Percentiles rank a stretch among this genome's conserved stretches.
These are phyloP conservation scores for Uronychia binucleata DNA, from an alignment of 73 alveolate species.

Conservation along the genomic window DNA sequence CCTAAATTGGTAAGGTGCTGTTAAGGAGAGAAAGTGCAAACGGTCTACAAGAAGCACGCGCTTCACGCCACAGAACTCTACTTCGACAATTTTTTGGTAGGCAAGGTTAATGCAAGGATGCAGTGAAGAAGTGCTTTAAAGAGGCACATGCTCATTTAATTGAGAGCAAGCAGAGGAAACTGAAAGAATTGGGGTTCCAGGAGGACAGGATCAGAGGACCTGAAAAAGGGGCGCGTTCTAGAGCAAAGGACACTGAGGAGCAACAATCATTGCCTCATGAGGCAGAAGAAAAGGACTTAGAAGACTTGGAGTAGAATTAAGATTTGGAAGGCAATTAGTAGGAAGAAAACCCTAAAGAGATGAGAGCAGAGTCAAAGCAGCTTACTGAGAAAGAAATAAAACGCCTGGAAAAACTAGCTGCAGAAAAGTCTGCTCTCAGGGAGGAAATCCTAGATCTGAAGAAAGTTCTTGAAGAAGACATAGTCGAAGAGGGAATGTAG, in stretches of 20 bases:
- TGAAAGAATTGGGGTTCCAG: neutral
- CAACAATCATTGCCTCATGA: neutral
- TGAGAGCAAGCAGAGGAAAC: neutral
- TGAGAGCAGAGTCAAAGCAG: neutral
- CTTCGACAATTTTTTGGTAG: neutral
- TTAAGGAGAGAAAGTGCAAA: neutral
- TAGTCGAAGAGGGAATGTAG: neutral
- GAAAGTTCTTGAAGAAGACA: neutral
- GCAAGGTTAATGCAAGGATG: neutral
- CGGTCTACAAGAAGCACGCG: neutral
- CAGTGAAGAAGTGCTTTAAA: neutral
- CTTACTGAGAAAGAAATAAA: neutral
- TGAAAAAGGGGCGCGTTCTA: neutral
- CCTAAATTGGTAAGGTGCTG: neutral
- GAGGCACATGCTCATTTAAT: neutral
- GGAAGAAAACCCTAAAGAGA: neutral
- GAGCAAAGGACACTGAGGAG: no score
- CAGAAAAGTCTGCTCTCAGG: neutral
- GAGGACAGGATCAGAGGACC: neutral
- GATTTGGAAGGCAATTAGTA: neutral
- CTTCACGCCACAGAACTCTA: neutral
- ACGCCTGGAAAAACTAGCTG: neutral
- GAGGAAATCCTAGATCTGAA: neutral
- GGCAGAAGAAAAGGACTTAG: neutral
- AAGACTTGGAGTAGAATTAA: neutral